A percentile compares a stretch with the other conserved stretches of the same genome.
These are phyloP conservation scores for Sporothrix brunneoviolacea DNA, from an alignment of 2,329 filamentous ascomycete species.

Conservation along the genomic window DNA sequence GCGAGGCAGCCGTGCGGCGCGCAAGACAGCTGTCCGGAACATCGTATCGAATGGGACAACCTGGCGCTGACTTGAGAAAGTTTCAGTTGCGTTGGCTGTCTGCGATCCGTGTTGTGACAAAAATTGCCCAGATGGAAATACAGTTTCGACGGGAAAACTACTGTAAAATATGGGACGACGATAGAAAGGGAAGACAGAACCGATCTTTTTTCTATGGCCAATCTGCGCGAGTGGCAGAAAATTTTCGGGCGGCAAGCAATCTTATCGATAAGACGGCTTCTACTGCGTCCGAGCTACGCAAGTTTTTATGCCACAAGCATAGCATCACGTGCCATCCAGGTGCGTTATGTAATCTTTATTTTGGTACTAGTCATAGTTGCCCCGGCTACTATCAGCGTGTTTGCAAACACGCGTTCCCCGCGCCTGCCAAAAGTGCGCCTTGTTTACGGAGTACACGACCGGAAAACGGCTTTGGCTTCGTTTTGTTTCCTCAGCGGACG, in stretches of 20 bases:
- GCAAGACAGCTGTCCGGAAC: slow-evolving; percentile 18
- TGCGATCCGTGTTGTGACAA: neutral
- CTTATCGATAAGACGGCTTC: slow-evolving; percentile 10
- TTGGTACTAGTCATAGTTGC: slow-evolving; percentile 12
- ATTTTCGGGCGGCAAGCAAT: slow-evolving; percentile 10
- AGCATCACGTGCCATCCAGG: neutral
- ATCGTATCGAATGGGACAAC: slow-evolving; percentile 9
- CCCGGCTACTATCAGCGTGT: slow-evolving; percentile 20
- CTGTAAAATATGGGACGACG: too few species aligned
- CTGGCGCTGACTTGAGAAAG: neutral
- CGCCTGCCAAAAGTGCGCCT: slow-evolving; percentile 10
- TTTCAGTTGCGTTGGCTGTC: too few species aligned
- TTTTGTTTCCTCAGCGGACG: slow-evolving; percentile 4
- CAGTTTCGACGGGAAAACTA: too few species aligned
- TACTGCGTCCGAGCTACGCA: too few species aligned
- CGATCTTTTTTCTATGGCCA: neutral
- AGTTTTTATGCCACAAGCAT: neutral
- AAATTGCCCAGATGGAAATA: neutral
- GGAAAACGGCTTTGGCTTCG: neutral
- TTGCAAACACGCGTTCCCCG: slow-evolving; percentile 19
- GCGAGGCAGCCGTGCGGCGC: slow-evolving; percentile 16
- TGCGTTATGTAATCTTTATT: slow-evolving; percentile 2
- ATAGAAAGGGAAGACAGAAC: neutral
- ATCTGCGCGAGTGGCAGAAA: neutral
- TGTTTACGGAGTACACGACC: slow-evolving; percentile 19